These are phyloP conservation scores for Bruguiera parviflora DNA, from an alignment of 345 rosid genomes.

Conservation along the genomic window DNA sequence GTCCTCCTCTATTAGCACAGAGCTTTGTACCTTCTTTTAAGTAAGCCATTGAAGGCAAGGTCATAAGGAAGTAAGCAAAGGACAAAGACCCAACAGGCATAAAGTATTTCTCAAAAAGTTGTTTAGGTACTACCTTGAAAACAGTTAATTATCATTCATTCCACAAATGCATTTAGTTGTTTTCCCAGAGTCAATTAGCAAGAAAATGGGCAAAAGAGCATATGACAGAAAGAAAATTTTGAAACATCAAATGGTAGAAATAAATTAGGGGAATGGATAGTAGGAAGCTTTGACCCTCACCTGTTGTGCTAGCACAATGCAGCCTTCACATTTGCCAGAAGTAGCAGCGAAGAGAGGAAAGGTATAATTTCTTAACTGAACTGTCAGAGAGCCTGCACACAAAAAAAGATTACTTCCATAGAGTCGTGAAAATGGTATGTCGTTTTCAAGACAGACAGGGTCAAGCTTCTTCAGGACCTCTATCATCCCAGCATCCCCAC, in stretches of 20 bases:
- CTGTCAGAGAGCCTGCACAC: conserved; percentile 54
- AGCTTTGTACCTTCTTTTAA: too few relatives aligned
- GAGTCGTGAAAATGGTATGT: conserved; percentile 87
- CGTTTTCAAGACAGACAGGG: conserved; percentile 60
- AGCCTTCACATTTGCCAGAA: conserved; percentile 82
- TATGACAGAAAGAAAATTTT: conserved; percentile 4
- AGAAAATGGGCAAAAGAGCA: conserved; percentile 10
- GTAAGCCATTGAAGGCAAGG: too few relatives aligned
- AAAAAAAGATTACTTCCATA: conserved; percentile 76
- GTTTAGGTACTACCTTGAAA: background rate
- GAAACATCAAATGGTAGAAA: background rate
- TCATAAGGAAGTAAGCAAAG: too few relatives aligned
- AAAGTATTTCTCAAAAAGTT: background rate
- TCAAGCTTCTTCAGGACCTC: conserved; percentile 77
- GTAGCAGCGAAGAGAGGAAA: conserved; percentile 78
- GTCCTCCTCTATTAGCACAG: too few relatives aligned
- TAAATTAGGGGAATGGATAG: conserved; percentile 4
- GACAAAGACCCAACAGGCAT: too few relatives aligned
- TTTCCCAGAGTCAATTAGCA: conserved; percentile 13
- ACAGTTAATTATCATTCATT: background rate
- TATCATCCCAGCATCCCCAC: conserved; percentile 88
- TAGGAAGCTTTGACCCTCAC: conserved; percentile 32
- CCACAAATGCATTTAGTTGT: background rate
- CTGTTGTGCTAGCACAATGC: conserved; percentile 91
- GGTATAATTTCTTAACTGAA: conserved; percentile 78